Base-by-base conservation (phyloP, 768 basidiomycete genomes). In the Lactarius akahatsu region DNA sequence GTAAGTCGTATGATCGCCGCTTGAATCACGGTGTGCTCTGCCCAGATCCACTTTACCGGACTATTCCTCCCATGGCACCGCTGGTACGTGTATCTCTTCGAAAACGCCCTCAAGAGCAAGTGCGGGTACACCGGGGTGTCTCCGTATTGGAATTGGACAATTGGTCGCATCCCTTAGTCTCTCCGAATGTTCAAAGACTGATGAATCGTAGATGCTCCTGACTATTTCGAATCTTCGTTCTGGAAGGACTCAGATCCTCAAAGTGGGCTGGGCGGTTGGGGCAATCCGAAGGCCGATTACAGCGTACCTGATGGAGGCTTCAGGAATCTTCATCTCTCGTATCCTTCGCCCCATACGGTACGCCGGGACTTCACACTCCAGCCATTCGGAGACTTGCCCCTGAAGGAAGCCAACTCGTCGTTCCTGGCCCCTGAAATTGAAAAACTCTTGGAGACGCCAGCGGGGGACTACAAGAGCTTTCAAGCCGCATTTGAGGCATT, bases 291-390 rank as follows among this genome's bases (percentile, higher is more conserved):
- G 2, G 54, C 65, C 13, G 71, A 76, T 62, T 62, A 66, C 59
- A 62, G 61, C 41, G 72, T 76, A 2, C 62, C 68, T 8, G 69
- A 73, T 61, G 78, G 77, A 57, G 78, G 69, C 4, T 75, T 77
- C 68, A 70, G 68, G 11, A 55, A 61, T 20, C 61, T 75, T 61
- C 58, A 66, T 11, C 62, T 75, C 15, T 68, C 77, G 18, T 79
- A 79, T 57, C 78, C 78, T 30, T 69, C 71, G 36, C 73, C 75
- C 30, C 77, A 79, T 69, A 69, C 54, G 20, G 38, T 77, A 40
- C 76, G 78, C 32, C 72, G 78, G 9, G 75, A 74, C 50, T 79
- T 73, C 70, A 76, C 74, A 2, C 73, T 75, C 20, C 73, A 72
- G 60, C 76, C 78, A 13, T 78, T 62, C 56, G 23, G n/a, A 13